Evolutionary conservation across 2,329 filamentous ascomycete species (phyloP).

Genomic region (Alternaria brassicae): DNA sequence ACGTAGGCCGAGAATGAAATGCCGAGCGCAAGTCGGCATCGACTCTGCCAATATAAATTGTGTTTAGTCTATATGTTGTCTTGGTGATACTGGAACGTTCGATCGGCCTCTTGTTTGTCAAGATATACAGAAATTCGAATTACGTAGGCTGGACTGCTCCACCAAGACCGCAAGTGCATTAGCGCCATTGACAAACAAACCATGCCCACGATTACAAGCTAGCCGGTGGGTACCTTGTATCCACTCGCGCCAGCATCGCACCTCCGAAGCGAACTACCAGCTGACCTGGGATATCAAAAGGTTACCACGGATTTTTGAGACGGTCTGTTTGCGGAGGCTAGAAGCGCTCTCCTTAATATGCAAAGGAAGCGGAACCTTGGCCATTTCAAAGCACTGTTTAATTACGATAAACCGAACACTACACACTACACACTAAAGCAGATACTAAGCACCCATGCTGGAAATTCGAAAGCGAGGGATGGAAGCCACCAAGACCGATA

Average conservation of each 20-base stretch:
- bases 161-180: background rate
- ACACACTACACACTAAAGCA: background rate
- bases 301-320: background rate
- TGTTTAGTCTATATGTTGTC: background rate
- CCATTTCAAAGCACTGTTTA: background rate
- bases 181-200: background rate
- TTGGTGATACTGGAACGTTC: background rate
- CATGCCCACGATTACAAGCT: background rate
- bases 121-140: background rate
- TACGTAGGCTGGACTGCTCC: background rate
- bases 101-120: background rate
- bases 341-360: background rate
- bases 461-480: background rate
- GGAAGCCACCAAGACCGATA: background rate
- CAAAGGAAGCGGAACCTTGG: background rate
- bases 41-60: constrained; percentile 27
- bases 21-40: constrained; percentile 24
- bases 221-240: constrained; percentile 4
- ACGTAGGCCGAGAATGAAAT: constrained; percentile 40
- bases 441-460: too few species aligned
- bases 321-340: too few species aligned
- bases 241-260: background rate
- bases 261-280: background rate
- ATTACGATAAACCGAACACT: background rate
- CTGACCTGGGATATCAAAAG: background rate